Evolutionary conservation across 352 stramenopile genomes (phyloP).

Genomic region (Pythium angustatum): DNA sequence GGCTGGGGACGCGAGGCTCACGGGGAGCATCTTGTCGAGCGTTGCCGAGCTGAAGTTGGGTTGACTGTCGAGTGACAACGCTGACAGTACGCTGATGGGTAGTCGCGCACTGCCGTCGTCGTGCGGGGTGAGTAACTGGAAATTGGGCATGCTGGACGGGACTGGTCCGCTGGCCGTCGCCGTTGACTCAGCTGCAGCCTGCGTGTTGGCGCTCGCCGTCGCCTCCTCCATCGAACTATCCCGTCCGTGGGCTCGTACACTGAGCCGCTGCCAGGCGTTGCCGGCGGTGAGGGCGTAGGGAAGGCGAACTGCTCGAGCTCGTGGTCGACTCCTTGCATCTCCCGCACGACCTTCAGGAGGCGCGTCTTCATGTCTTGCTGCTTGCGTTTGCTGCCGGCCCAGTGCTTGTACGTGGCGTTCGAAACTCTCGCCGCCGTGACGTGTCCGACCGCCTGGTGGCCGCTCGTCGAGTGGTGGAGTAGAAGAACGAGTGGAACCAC

Average conservation of each 20-base stretch:
- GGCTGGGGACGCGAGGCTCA: no score
- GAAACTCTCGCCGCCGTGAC: conserved; percentile 3
- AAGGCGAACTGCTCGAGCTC: not conserved
- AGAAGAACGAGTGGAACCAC: conserved; percentile 3
- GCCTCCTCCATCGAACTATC: not conserved
- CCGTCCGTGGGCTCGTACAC: not conserved
- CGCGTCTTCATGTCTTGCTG: not conserved
- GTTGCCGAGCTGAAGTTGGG: no score
- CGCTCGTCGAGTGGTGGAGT: not conserved
- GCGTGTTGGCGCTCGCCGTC: no score
- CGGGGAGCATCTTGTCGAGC: no score
- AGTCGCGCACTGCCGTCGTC: no score
- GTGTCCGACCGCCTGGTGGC: not conserved
- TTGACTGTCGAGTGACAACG: no score
- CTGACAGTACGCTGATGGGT: no score
- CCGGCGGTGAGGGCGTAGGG: not conserved
- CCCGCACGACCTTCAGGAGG: not conserved
- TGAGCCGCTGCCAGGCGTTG: not conserved
- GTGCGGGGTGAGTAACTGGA: no score
- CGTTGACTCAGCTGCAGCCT: no score
- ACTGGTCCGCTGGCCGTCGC: no score
- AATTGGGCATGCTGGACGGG: no score
- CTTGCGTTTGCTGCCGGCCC: not conserved
- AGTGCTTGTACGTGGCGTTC: not conserved
- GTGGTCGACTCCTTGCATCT: not conserved